Conservation (phyloP, 2,329 filamentous ascomycete species). For the Fonsecaea erecta region DNA sequence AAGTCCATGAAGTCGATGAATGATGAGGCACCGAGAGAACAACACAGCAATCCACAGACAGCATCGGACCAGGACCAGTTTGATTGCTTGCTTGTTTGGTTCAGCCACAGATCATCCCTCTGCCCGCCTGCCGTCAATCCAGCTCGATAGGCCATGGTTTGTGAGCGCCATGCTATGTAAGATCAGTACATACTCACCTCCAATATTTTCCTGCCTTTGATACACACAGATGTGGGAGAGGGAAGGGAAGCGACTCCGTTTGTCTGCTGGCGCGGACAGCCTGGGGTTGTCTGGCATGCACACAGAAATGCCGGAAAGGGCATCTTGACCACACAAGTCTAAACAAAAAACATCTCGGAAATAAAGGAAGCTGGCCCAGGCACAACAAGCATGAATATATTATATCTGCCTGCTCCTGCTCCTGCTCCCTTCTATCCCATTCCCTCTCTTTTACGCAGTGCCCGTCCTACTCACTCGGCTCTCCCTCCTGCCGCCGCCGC, state of each 20-base stretch:
- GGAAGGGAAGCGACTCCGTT: not conserved
- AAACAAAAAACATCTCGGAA: not conserved
- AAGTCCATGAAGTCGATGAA: no score
- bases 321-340: not conserved
- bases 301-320: not conserved
- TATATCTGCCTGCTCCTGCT: not conserved
- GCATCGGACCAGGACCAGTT: no score
- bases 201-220: no score
- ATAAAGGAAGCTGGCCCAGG: not conserved
- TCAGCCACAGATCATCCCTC: no score
- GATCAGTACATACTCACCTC: no score
- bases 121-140: no score
- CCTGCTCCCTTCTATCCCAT: not conserved
- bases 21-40: no score
- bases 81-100: no score
- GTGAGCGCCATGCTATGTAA: no score
- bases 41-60: no score
- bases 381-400: not conserved
- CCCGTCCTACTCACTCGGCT: slow-evolving; percentile 22
- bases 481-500: slow-evolving; percentile 22
- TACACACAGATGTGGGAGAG: not conserved
- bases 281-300: not conserved
- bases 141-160: no score
- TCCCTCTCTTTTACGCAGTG: not conserved
- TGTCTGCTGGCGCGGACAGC: not conserved